These are phyloP conservation scores for Fusarium succisae DNA, from an alignment of 2,329 filamentous ascomycete species.

Conservation along the genomic window DNA sequence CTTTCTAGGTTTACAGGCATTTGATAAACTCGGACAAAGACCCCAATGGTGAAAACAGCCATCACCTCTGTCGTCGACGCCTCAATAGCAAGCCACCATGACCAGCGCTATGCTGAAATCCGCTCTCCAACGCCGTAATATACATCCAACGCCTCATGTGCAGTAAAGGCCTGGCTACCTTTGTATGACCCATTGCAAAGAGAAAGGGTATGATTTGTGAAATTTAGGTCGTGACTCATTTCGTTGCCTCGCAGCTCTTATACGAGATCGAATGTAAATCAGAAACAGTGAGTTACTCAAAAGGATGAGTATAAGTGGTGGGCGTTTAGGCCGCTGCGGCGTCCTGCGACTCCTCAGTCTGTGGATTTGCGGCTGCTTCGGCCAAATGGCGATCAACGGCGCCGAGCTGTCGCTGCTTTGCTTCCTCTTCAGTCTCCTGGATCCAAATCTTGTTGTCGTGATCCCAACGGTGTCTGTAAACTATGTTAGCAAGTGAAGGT, in stretches of 20 bases:
- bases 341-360: not conserved
- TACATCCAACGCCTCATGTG: constrained; percentile 27
- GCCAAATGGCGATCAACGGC: constrained; percentile 42
- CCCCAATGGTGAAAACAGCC: constrained; percentile 5
- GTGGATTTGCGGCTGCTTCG: constrained; percentile 33
- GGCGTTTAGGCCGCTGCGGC: not conserved
- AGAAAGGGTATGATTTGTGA: constrained; percentile 2
- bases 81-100: constrained; percentile 3
- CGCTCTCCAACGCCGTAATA: constrained; percentile 26
- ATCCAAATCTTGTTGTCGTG: constrained; percentile 68
- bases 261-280: not conserved
- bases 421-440: constrained; percentile 49
- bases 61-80: not conserved
- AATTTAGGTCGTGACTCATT: constrained; percentile 16
- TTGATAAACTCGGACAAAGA: constrained; percentile 6
- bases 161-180: not conserved
- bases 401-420: constrained; percentile 35
- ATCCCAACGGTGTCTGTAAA: constrained; percentile 67
- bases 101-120: constrained; percentile 1
- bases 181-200: not conserved
- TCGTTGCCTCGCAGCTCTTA: not conserved
- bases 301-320: not conserved
- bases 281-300: not conserved
- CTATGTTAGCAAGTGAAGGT: constrained; percentile 24
- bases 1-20: constrained; percentile 5